Evolutionary conservation across 352 stramenopile species (phyloP).

Genomic region (Phytophthora crassamura): DNA sequence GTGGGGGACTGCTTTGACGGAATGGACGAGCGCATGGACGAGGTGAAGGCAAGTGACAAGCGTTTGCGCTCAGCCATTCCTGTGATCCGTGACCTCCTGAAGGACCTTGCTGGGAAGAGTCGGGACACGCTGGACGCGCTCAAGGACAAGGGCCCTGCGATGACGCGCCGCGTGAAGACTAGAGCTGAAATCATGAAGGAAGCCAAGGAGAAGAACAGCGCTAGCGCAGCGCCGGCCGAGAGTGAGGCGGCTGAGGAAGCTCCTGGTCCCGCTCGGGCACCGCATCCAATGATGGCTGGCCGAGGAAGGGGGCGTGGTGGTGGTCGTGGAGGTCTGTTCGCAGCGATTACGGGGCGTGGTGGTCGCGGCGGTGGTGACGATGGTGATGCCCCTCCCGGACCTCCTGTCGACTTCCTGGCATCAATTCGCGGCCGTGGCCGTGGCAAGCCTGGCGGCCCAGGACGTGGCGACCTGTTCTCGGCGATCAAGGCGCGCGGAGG

Average conservation of each 20-base stretch:
- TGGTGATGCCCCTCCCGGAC: slow-evolving; percentile 44
- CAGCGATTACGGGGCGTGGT: slow-evolving; percentile 60
- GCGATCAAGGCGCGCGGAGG: slow-evolving; percentile 61
- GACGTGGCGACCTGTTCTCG: slow-evolving; percentile 67
- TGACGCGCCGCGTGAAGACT: slow-evolving; percentile 69
- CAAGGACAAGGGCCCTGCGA: slow-evolving; percentile 70
- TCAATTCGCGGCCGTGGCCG: slow-evolving; percentile 66
- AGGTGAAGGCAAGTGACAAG: slow-evolving; percentile 86
- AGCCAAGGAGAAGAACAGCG: slow-evolving; percentile 83
- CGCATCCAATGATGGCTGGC: slow-evolving; percentile 59
- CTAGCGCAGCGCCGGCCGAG: slow-evolving; percentile 36
- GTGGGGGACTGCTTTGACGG: slow-evolving; percentile 79
- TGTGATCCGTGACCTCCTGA: slow-evolving; percentile 61
- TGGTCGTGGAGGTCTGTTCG: slow-evolving; percentile 60
- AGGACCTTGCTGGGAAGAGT: slow-evolving; percentile 75
- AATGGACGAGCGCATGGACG: slow-evolving; percentile 85
- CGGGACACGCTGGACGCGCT: slow-evolving; percentile 54
- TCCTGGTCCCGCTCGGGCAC: slow-evolving; percentile 38
- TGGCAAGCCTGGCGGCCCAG: slow-evolving; percentile 49
- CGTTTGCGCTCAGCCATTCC: slow-evolving; percentile 74
- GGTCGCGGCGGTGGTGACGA: slow-evolving; percentile 51
- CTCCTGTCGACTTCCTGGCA: slow-evolving; percentile 54
- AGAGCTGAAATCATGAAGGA: slow-evolving; percentile 84
- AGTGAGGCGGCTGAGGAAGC: slow-evolving; percentile 49
- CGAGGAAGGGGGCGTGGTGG: slow-evolving; percentile 38